A percentile compares a stretch with the other conserved stretches of the same genome.
Evolutionary conservation across 257 asterid species (phyloP).

Genomic region (Fraxinus cuspidata): DNA sequence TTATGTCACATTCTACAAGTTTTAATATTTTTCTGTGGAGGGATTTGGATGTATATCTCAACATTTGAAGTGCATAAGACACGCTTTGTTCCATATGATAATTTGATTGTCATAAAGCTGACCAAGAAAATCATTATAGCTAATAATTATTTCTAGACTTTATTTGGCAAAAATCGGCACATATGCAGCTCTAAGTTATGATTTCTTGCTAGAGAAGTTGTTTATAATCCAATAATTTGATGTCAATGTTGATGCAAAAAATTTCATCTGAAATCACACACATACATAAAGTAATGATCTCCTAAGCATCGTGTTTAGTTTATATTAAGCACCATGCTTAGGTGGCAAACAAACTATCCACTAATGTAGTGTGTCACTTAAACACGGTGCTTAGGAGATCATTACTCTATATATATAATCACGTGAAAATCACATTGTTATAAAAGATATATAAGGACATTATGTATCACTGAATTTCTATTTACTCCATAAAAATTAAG

Average conservation of each 20-base stretch:
- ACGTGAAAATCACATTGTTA: too few relatives aligned
- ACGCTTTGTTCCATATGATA: conserved; percentile 22
- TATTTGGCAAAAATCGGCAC: conserved; percentile 32
- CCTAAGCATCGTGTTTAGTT: too few relatives aligned
- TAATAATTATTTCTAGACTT: conserved; percentile 36
- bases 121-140: conserved; percentile 23
- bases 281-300: too few relatives aligned
- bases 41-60: conserved; percentile 22
- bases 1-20: background rate
- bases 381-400: too few relatives aligned
- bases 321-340: too few relatives aligned
- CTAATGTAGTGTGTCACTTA: too few relatives aligned
- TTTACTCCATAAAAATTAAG: too few relatives aligned
- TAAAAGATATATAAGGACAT: too few relatives aligned
- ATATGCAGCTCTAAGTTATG: conserved; percentile 22
- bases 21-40: conserved; percentile 29
- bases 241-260: background rate
- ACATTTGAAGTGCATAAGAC: conserved; percentile 26
- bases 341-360: too few relatives aligned
- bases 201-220: conserved; percentile 8
- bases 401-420: too few relatives aligned
- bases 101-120: conserved; percentile 30
- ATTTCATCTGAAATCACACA: too few relatives aligned
- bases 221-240: conserved; percentile 17
- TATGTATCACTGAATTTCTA: too few relatives aligned